Evolutionary conservation across 2,329 filamentous ascomycete species (phyloP).

Genomic region (Trichocomaceae sp.): DNA sequence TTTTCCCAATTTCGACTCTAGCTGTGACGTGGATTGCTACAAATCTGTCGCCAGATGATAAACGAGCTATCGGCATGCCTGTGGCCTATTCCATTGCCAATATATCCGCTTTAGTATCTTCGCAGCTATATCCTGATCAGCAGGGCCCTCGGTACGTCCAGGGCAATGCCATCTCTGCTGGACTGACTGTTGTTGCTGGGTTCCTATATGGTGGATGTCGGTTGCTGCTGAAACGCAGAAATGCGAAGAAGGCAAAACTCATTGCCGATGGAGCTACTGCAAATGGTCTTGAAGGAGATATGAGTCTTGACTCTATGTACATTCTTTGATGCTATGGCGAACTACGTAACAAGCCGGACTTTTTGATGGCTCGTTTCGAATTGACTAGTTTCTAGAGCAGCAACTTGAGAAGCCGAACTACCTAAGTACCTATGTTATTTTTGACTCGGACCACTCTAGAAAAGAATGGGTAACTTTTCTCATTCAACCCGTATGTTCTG

Average conservation of each 20-base stretch:
- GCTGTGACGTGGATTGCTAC: constrained; percentile 5
- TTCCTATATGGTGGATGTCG: not conserved
- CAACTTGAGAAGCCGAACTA: too few species aligned
- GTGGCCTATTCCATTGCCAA: constrained; percentile 4
- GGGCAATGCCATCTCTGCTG: constrained; percentile 8
- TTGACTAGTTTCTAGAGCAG: too few species aligned
- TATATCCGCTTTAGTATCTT: constrained; percentile 3
- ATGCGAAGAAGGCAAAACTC: constrained; percentile 2
- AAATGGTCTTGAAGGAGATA: constrained; percentile 4
- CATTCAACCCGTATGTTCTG: too few species aligned
- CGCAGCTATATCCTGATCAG: constrained; percentile 4
- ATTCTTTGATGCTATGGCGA: too few species aligned
- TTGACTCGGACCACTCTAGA: too few species aligned
- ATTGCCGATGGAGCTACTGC: constrained; percentile 3
- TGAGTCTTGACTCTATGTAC: constrained; percentile 6
- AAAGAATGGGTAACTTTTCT: too few species aligned
- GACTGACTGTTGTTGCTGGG: not conserved
- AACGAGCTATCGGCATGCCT: constrained; percentile 7
- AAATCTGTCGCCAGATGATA: constrained; percentile 2
- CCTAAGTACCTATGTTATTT: too few species aligned
- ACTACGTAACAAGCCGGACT: too few species aligned
- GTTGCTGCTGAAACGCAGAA: constrained; percentile 1
- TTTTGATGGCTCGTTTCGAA: too few species aligned
- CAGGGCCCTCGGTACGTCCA: constrained; percentile 4
- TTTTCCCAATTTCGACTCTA: constrained; percentile 5